Base-by-base conservation (phyloP, 225 moss, liverwort and hornwort genomes). In the Bryoerythrophyllum caledonicum region DNA sequence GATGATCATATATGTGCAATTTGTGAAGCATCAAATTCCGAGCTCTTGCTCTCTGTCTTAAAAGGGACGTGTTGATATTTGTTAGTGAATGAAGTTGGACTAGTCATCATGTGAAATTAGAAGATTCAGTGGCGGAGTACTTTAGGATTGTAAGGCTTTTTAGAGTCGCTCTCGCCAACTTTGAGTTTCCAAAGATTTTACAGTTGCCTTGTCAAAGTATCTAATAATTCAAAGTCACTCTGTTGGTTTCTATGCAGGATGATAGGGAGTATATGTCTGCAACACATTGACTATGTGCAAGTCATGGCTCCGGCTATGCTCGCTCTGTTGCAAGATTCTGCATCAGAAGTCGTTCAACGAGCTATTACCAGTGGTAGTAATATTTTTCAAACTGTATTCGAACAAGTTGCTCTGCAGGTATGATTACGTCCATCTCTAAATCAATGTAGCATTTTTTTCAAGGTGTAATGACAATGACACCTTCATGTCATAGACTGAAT, bases 351-450 rank as follows among this genome's bases (percentile, higher is more conserved):
- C 68, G 90, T 90, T 37, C 82, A 87, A 70, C 86, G 92, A 68
- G 92, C 94, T 62, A 87, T 92, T 14, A 87, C 87, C 46, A 89
- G 84, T 63, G 90, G 92, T 69, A 92, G 89, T 64, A 89, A 83
- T 75, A 84, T 90, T 26, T 94, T 92, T 73, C 85, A 84, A 67
- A 89, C 84, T 70, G 89, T 89, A 73, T 81, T 92, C 43, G 81
- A 90, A 79, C 84, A 89, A 78, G 82, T 90, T 77, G 82, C 90
- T 68, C 82, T 89, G 66, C 94, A 94, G 90, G 94, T 94, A 80
- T 32, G 72, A 23, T 49, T 51, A 4, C 24, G 21, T 73, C 24
- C 54, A 61, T 72, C 15, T 37, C 49, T 25, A 48, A 41, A 51
- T 38, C 43, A 67, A 14, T 51, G 49, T 37, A 60, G 55, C 51